Evolutionary conservation across 2,329 filamentous ascomycete genomes (phyloP).

Genomic region (Neopestalotiopsis sp.): DNA sequence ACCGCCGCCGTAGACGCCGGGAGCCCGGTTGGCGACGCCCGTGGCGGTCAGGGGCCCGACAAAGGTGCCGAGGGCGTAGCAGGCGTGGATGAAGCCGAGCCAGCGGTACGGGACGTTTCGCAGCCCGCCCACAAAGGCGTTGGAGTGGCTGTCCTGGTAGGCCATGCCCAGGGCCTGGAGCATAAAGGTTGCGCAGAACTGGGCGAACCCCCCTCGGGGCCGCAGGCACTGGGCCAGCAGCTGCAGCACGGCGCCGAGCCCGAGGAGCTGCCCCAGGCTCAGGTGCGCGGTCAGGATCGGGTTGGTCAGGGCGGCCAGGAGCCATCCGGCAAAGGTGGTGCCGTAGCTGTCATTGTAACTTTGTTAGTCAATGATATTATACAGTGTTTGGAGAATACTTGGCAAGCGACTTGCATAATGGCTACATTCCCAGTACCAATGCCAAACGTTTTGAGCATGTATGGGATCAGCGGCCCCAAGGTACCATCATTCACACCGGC

Average conservation of each 20-base stretch:
- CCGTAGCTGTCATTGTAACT: conserved; percentile 50
- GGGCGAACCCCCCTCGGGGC: conserved; percentile 59
- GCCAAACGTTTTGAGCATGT: conserved; percentile 62
- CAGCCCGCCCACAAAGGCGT: conserved; percentile 62
- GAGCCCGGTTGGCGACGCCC: conserved; percentile 47
- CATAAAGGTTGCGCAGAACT: conserved; percentile 65
- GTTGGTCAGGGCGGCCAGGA: conserved; percentile 62
- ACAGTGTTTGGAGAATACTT: not conserved
- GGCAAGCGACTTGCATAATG: conserved; percentile 31
- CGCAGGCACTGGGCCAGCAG: conserved; percentile 59
- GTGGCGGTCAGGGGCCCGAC: conserved; percentile 61
- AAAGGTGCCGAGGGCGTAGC: conserved; percentile 63
- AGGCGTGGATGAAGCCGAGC: conserved; percentile 69
- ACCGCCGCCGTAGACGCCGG: conserved; percentile 25
- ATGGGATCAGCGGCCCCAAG: conserved; percentile 67
- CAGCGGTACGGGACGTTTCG: conserved; percentile 60
- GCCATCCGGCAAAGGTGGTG: conserved; percentile 64
- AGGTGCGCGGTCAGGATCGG: conserved; percentile 58
- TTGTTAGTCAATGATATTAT: not conserved
- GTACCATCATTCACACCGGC: conserved; percentile 70
- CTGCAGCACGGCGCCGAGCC: conserved; percentile 61
- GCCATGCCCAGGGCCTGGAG: conserved; percentile 64
- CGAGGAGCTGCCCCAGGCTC: conserved; percentile 61
- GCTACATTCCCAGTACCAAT: conserved; percentile 39
- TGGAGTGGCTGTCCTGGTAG: conserved; percentile 68